Conservation (phyloP, 2,329 filamentous ascomycete genomes). For the Ilyonectria destructans region DNA sequence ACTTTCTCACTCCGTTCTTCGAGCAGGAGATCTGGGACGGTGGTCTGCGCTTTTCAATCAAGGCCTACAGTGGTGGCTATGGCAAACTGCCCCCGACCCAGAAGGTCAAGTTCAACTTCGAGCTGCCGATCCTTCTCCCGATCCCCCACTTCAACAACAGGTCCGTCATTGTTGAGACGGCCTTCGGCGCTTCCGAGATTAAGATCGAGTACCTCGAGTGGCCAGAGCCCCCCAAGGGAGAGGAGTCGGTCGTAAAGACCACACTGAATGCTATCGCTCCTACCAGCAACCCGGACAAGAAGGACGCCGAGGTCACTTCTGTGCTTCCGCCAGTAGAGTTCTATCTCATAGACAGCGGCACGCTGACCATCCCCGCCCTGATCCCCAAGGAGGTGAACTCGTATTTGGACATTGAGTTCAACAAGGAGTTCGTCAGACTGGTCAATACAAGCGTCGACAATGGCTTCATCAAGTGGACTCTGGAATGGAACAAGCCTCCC, state of each 20-base stretch:
- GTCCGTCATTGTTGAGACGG: conserved; percentile 17
- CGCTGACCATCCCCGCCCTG: conserved; percentile 6
- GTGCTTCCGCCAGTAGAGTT: conserved; percentile 6
- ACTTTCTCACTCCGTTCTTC: conserved; percentile 13
- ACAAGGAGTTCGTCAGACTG: conserved; percentile 19
- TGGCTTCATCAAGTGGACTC: conserved; percentile 9
- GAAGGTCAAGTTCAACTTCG: neutral
- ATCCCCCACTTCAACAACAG: conserved; percentile 26
- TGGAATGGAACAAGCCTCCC: conserved; percentile 23
- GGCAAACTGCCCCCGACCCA: neutral
- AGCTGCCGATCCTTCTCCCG: conserved; percentile 22
- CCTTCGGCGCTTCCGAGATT: conserved; percentile 10
- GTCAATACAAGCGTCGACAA: neutral
- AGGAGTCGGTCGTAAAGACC: neutral
- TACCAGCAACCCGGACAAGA: neutral
- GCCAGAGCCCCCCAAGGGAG: neutral
- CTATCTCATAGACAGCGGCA: neutral
- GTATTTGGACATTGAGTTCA: conserved; percentile 5
- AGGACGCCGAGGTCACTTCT: neutral
- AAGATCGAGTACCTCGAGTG: conserved; percentile 8
- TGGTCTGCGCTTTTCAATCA: conserved; percentile 19
- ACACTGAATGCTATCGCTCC: neutral
- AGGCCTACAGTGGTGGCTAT: neutral
- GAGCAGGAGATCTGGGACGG: conserved; percentile 8
- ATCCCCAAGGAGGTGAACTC: neutral